Conservation (phyloP, 371 early-diverging fungal species). For the Mucor indicus region DNA sequence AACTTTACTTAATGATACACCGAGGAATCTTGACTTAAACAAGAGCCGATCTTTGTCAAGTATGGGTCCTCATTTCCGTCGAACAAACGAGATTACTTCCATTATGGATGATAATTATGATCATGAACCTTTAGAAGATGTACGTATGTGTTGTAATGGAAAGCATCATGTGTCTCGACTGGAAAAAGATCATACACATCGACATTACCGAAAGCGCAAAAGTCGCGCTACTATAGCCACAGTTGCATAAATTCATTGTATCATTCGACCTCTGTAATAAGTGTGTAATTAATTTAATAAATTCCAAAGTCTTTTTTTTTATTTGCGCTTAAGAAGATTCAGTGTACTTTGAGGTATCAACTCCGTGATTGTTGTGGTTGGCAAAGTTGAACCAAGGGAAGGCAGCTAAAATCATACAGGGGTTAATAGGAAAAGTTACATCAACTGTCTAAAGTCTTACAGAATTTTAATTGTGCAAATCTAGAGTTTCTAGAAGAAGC, state of each 20-base stretch:
- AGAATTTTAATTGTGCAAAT: conserved; percentile 63
- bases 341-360: conserved; percentile 54
- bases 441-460: conserved; percentile 34
- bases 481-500: conserved; percentile 71
- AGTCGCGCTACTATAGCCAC: too few species aligned
- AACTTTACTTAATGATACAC: too few species aligned
- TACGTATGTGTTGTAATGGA: conserved; percentile 56
- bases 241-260: too few species aligned
- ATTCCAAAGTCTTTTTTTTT: too few species aligned
- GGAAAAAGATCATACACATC: conserved; percentile 33
- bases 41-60: conserved; percentile 17
- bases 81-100: conserved; percentile 26
- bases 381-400: conserved; percentile 83
- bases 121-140: conserved; percentile 49
- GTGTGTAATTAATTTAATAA: too few species aligned
- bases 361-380: conserved; percentile 79
- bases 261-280: too few species aligned
- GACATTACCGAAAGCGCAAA: conserved; percentile 26
- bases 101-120: too few species aligned
- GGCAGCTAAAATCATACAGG: too few species aligned
- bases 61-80: conserved; percentile 36
- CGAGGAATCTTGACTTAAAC: too few species aligned
- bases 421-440: background rate
- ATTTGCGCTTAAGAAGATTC: too few species aligned
- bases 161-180: conserved; percentile 51